A percentile compares a stretch with the other conserved stretches of the same genome.
Conservation (phyloP, 441 rosid species). For the Pelargonium cotyledonis region DNA sequence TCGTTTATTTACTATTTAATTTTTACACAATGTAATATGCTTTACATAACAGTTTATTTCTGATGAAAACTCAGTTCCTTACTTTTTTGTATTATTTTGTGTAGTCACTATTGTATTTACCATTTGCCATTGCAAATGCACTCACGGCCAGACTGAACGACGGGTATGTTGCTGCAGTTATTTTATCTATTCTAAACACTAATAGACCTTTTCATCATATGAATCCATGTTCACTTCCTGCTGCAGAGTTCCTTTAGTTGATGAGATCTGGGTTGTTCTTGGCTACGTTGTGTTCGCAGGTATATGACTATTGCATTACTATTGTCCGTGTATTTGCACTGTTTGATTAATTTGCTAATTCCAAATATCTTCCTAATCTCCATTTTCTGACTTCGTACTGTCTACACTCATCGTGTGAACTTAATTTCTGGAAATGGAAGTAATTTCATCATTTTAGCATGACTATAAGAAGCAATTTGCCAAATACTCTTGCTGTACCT, state of each 20-base stretch:
- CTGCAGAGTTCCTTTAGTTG: constrained; percentile 77
- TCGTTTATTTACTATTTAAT: neutral
- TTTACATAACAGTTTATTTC: constrained; percentile 3
- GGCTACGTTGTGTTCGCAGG: constrained; percentile 84
- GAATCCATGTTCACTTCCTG: constrained; percentile 13
- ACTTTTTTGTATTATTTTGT: constrained; percentile 14
- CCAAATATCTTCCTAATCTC: neutral
- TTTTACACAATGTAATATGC: neutral
- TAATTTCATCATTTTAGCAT: neutral
- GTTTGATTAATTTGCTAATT: neutral
- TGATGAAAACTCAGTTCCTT: constrained; percentile 8
- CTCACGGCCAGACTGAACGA: constrained; percentile 76
- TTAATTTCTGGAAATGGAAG: neutral
- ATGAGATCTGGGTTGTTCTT: constrained; percentile 87
- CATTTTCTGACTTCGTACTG: neutral
- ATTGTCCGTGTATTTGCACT: neutral
- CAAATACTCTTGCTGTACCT: neutral
- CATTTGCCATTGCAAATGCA: constrained; percentile 84
- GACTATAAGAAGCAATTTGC: neutral
- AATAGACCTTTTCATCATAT: constrained; percentile 6
- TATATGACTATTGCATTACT: constrained; percentile 19
- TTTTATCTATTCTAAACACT: constrained; percentile 10
- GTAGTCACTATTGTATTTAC: constrained; percentile 88
- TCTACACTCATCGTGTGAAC: neutral
- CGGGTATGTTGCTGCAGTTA: constrained; percentile 40